A percentile compares a stretch with the other conserved stretches of the same genome.
Evolutionary conservation across 2,329 filamentous ascomycete genomes (phyloP).

Genomic region (Clarireedia hainanense): DNA sequence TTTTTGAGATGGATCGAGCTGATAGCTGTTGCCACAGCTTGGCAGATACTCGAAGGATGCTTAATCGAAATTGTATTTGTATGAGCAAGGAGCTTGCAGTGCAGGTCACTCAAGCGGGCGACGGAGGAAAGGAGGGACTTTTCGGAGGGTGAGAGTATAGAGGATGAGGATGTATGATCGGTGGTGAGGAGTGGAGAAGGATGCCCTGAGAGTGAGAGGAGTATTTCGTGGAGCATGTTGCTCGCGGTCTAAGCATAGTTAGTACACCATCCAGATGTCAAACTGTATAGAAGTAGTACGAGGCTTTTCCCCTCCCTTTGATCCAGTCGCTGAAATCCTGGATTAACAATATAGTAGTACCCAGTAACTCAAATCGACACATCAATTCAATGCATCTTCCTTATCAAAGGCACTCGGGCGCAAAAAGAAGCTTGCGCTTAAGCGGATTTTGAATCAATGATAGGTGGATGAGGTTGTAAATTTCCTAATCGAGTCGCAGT

Average conservation of each 20-base stretch:
- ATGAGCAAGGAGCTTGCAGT: conserved; percentile 62
- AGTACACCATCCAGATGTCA: conserved; percentile 8
- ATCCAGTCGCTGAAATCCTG: conserved; percentile 19
- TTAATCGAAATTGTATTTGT: conserved; percentile 58
- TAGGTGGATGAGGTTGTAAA: not conserved
- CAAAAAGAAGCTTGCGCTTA: not conserved
- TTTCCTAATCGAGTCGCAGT: not conserved
- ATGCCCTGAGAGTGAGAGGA: conserved; percentile 91
- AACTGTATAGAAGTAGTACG: conserved; percentile 3
- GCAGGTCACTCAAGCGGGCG: conserved; percentile 68
- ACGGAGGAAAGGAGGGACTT: conserved; percentile 71
- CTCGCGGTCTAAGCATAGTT: conserved; percentile 2
- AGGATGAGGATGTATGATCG: conserved; percentile 38
- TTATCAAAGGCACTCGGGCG: not conserved
- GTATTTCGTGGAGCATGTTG: conserved; percentile 93
- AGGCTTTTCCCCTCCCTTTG: conserved; percentile 4
- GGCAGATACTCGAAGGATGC: conserved; percentile 76
- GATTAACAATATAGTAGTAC: conserved; percentile 23
- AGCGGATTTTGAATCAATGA: not conserved
- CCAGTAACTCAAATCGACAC: conserved; percentile 29
- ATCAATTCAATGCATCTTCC: conserved; percentile 17
- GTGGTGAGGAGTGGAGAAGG: conserved; percentile 75
- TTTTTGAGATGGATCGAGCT: conserved; percentile 64
- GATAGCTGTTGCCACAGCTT: conserved; percentile 76
- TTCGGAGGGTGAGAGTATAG: conserved; percentile 66